Percentiles rank a stretch among this genome's conserved stretches.
These are phyloP conservation scores for Yamagishiella unicocca DNA, from an alignment of 139 green algal genomes.

Conservation along the genomic window DNA sequence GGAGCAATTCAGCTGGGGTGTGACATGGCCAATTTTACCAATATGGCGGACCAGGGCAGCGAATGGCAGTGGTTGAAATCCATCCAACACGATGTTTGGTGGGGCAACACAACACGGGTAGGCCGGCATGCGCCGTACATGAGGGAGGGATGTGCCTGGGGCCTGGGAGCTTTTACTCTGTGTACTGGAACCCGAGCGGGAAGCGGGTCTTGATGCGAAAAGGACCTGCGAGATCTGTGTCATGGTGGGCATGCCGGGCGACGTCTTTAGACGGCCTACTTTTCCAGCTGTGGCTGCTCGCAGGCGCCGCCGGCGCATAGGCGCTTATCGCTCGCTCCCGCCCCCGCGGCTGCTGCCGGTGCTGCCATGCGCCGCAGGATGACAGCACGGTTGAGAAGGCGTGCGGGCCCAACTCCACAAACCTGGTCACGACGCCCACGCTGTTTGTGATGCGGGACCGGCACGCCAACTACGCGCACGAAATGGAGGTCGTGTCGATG, in stretches of 20 bases:
- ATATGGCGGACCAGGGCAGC: not conserved
- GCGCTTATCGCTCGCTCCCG: too few relatives aligned
- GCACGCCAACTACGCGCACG: slow-evolving; percentile 49
- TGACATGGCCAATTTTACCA: not conserved
- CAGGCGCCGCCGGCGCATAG: too few relatives aligned
- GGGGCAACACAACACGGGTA: slow-evolving; percentile 30
- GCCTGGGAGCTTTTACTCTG: too few relatives aligned
- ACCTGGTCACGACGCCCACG: slow-evolving; percentile 26
- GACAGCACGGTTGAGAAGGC: not conserved
- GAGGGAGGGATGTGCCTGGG: too few relatives aligned
- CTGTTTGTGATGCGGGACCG: slow-evolving; percentile 48
- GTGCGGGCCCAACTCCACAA: not conserved
- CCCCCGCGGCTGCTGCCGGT: too few relatives aligned
- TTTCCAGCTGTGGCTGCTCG: too few relatives aligned
- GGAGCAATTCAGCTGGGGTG: slow-evolving; percentile 16
- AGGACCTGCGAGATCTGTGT: too few relatives aligned
- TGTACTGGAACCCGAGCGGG: too few relatives aligned
- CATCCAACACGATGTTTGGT: slow-evolving; percentile 31
- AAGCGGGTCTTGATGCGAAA: too few relatives aligned
- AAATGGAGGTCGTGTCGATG: slow-evolving; percentile 48
- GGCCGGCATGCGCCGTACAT: not conserved
- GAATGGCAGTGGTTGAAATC: not conserved
- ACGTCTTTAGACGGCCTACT: too few relatives aligned
- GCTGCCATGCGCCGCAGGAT: too few relatives aligned
- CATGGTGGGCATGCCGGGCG: too few relatives aligned